phyloP scores from a whole-genome alignment of 768 basidiomycete genomes.

The Lentinus tigrinus region DNA sequence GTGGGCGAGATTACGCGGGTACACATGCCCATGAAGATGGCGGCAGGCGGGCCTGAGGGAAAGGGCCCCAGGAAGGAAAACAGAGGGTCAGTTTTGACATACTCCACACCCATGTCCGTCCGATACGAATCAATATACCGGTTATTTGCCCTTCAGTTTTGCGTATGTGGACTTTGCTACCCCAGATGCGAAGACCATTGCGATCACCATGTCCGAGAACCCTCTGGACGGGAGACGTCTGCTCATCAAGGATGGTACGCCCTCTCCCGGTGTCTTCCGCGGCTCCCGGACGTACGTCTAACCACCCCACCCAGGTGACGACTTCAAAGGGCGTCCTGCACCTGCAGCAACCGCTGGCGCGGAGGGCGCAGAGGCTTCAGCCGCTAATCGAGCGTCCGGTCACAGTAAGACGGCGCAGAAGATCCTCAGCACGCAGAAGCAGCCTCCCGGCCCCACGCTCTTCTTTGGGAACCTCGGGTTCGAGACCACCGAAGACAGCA shows the following conservation, averaged over 20 bases:
- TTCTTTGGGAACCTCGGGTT: conserved; percentile 95
- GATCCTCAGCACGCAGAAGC: conserved; percentile 76
- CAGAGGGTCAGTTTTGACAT: conserved; percentile 62
- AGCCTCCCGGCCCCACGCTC: conserved; percentile 79
- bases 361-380: conserved; percentile 15
- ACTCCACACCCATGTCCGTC: neutral
- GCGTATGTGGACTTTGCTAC: conserved; percentile 95
- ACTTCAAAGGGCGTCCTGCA: conserved; percentile 69
- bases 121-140: conserved; percentile 13
- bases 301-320: conserved; percentile 50
- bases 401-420: conserved; percentile 73
- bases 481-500: conserved; percentile 77
- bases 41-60: conserved; percentile 37
- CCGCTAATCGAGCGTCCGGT: conserved; percentile 14
- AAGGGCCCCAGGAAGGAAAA: conserved; percentile 59
- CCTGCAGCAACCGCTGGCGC: conserved; percentile 37
- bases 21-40: conserved; percentile 80
- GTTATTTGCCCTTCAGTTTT: conserved; percentile 53
- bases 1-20: conserved; percentile 76
- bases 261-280: neutral
- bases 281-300: neutral
- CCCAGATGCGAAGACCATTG: conserved; percentile 67
- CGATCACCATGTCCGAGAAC: conserved; percentile 80
- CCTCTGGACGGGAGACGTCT: conserved; percentile 82
- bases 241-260: conserved; percentile 89